phyloP scores from a whole-genome alignment of 1,139 yeast species.

The Candida buenavistaensis region DNA sequence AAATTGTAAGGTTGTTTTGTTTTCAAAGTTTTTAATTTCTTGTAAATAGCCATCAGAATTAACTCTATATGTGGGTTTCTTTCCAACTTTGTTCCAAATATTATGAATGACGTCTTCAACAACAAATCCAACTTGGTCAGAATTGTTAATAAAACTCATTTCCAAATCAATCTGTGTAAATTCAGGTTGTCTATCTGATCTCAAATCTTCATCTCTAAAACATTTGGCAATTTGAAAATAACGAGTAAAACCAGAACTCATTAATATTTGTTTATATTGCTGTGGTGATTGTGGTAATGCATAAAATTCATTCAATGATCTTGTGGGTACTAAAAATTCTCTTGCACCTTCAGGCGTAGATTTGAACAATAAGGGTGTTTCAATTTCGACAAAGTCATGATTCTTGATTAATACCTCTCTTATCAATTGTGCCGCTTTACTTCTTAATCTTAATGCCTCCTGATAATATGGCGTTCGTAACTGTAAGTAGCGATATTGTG shows the following conservation, averaged over 20 bases:
- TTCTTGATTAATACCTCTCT: conserved; percentile 47
- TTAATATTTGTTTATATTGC: conserved; percentile 89
- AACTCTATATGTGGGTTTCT: conserved; percentile 36
- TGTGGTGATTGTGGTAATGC: conserved; percentile 98
- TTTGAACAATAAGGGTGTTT: conserved; percentile 89
- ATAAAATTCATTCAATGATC: conserved; percentile 63
- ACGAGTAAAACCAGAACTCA: conserved; percentile 87
- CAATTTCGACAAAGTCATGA: conserved; percentile 73
- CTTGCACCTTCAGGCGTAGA: conserved; percentile 98
- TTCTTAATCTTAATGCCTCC: conserved; percentile 57
- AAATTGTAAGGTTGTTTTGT: conserved; percentile 24
- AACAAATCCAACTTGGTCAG: conserved; percentile 63
- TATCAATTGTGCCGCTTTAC: conserved; percentile 56
- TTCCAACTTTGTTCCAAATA: conserved; percentile 56
- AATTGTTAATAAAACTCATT: conserved; percentile 75
- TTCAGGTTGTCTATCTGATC: conserved; percentile 96
- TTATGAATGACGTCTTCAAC: conserved; percentile 57
- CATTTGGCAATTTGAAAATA: conserved; percentile 93
- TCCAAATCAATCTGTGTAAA: conserved; percentile 95
- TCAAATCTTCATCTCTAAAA: conserved; percentile 91
- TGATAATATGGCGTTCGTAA: conserved; percentile 66
- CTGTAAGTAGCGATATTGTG: conserved; percentile 79
- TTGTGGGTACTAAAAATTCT: conserved; percentile 91
- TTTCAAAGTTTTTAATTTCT: conserved; percentile 20
- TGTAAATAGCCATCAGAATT: conserved; percentile 26